Conservation (phyloP, 169 alveolate species). For the Eimeria maxima region DNA sequence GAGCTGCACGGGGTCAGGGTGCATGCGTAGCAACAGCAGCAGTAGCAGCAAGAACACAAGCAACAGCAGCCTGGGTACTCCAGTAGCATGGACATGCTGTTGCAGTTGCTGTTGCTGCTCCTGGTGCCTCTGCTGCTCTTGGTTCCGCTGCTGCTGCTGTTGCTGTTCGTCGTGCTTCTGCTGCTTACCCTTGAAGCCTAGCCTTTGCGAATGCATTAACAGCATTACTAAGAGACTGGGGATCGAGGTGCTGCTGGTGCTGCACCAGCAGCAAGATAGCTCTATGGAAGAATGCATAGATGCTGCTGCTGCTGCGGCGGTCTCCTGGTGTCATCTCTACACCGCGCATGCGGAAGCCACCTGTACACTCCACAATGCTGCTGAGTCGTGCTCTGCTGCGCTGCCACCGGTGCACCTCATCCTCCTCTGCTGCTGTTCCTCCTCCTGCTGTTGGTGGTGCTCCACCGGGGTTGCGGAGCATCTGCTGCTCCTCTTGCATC, state of each 20-base stretch:
- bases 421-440: slow-evolving; percentile 19
- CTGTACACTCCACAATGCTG: slow-evolving; percentile 38
- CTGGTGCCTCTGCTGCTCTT: not conserved
- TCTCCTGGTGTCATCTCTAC: slow-evolving; percentile 24
- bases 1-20: too few species aligned
- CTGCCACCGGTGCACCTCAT: slow-evolving; percentile 45
- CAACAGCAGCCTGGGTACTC: too few species aligned
- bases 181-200: not conserved
- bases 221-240: slow-evolving; percentile 27
- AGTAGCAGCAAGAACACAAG: too few species aligned
- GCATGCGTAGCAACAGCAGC: too few species aligned
- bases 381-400: slow-evolving; percentile 32
- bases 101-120: not conserved
- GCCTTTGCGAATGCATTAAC: slow-evolving; percentile 36
- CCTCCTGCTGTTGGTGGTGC: slow-evolving; percentile 4
- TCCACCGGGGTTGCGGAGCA: not conserved
- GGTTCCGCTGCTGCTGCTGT: not conserved
- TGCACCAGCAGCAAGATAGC: slow-evolving; percentile 28
- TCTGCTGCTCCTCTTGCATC: not conserved
- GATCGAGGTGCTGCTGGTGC: slow-evolving; percentile 38
- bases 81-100: too few species aligned
- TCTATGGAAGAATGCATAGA: not conserved
- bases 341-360: slow-evolving; percentile 45
- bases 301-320: slow-evolving; percentile 55
- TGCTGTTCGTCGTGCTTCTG: not conserved